Conservation (phyloP, 78 protist genomes). For the Guillardia theta region DNA sequence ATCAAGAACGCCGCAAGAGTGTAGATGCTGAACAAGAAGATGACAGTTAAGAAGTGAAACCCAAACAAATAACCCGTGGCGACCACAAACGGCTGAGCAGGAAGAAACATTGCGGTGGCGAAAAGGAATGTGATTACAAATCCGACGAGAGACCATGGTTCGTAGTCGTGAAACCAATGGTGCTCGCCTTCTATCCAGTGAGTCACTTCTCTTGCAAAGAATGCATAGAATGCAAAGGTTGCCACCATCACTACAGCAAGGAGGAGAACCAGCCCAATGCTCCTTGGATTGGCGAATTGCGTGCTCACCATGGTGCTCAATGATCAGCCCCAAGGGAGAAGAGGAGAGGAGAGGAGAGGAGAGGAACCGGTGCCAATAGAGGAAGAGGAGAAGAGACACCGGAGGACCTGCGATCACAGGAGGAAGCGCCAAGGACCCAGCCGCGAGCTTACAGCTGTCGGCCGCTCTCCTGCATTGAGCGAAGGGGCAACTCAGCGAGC, state of each 20-base stretch:
- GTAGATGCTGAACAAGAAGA: neutral
- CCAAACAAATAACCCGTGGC: constrained; percentile 13
- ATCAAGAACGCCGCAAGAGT: neutral
- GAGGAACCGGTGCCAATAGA: too few relatives aligned
- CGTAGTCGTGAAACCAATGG: constrained; percentile 27
- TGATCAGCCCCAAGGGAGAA: too few relatives aligned
- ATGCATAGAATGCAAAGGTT: neutral
- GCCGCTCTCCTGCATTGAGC: too few relatives aligned
- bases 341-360: too few relatives aligned
- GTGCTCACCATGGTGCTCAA: neutral
- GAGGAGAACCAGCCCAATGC: neutral
- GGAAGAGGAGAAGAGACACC: neutral
- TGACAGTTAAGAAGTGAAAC: neutral
- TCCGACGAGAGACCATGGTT: constrained; percentile 2
- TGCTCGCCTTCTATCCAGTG: constrained; percentile 26
- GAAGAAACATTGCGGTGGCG: constrained; percentile 1
- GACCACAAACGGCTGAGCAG: constrained; percentile 28
- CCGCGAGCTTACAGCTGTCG: too few relatives aligned
- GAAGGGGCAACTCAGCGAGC: too few relatives aligned
- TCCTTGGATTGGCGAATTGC: neutral
- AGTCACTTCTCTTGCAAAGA: constrained; percentile 14
- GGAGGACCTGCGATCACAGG: neutral
- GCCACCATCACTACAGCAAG: neutral
- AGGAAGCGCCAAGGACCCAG: neutral
- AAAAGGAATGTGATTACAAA: neutral